Evolutionary conservation across 129 eudicot genomes (phyloP).

Genomic region (Cynara cardunculus): DNA sequence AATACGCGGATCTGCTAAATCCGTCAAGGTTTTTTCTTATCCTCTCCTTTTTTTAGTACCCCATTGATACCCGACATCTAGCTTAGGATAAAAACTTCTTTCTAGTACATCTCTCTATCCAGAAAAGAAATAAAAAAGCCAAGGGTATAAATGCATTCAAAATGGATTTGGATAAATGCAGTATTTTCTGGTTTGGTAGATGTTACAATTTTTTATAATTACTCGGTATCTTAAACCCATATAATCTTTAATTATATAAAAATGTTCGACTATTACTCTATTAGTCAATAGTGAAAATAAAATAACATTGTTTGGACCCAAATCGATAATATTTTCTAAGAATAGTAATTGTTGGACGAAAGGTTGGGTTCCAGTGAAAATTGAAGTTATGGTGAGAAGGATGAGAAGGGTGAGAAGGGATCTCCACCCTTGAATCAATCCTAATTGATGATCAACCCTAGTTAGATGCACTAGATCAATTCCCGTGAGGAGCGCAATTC

Average conservation of each 20-base stretch:
- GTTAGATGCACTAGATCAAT: no score
- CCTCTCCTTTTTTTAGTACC: not conserved
- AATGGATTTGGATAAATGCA: not conserved
- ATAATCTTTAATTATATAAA: not conserved
- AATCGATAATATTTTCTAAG: not conserved
- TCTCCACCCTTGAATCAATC: no score
- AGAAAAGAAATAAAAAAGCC: not conserved
- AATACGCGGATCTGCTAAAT: slow-evolving; percentile 79
- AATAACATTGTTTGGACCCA: not conserved
- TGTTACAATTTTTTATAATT: no score
- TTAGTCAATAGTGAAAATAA: not conserved
- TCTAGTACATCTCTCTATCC: not conserved
- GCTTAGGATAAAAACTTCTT: not conserved
- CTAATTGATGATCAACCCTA: no score
- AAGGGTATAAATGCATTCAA: not conserved
- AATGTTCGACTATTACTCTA: not conserved
- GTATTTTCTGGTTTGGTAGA: not conserved
- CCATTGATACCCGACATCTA: not conserved
- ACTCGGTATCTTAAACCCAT: not conserved
- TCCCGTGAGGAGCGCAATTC: no score
- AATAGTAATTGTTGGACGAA: not conserved
- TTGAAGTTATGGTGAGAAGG: no score
- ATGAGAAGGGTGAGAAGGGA: no score
- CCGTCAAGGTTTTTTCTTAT: slow-evolving; percentile 62
- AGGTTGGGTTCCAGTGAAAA: no score